Base-by-base conservation (phyloP, 129 eudicot genomes). In the Escallonia herrerae region DNA sequence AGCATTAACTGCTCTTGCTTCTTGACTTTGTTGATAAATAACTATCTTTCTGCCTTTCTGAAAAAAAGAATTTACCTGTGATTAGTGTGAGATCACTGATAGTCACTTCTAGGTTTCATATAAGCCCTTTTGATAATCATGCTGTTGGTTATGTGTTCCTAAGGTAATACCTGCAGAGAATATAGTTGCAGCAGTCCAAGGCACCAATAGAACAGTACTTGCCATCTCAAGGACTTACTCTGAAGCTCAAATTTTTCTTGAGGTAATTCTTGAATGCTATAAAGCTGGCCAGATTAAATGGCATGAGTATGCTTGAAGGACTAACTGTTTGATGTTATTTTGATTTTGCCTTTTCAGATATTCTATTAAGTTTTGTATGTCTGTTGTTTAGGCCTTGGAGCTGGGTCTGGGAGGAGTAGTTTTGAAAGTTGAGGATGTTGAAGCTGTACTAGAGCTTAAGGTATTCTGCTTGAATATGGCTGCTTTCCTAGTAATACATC, bases 131-230 rank as follows among this genome's bases (percentile, higher is more conserved):
- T n/a, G n/a, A n/a, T n/a, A n/a, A n/a, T n/a, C n/a, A n/a, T n/a
- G n/a, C n/a, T n/a, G n/a, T 67, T 54, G 44, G 42, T 43, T 56
- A 48, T 68, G 37, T 66, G 37, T 66, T 53, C 65, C 68, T 65
- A 71, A 93, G 98, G 95, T 86, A 74, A 93, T 93, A 77, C 96
- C 98, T 68, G 95, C 96, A 42, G 98, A 93, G 65, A 93, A 93
- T 75, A 88, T 93, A 39, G 91, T 88, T 70, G 98, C 96, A 43
- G 96, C 95, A 51, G 77, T 86, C 80, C 96, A 93, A 80, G 90
- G 86, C 76, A 64, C 73, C 62, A 77, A 71, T 40, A 88, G 79
- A 78, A 93, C 85, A 57, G 83, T 88, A 40, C 75, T 88, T 70
- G 98, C 98, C 40, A 53, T 88, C 77, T 86, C 98, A 49, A 81